Evolutionary conservation across 2,329 filamentous ascomycete species (phyloP), one percentile per base, ranked within the genome.

Genomic region (Calonectria naviculata): DNA sequence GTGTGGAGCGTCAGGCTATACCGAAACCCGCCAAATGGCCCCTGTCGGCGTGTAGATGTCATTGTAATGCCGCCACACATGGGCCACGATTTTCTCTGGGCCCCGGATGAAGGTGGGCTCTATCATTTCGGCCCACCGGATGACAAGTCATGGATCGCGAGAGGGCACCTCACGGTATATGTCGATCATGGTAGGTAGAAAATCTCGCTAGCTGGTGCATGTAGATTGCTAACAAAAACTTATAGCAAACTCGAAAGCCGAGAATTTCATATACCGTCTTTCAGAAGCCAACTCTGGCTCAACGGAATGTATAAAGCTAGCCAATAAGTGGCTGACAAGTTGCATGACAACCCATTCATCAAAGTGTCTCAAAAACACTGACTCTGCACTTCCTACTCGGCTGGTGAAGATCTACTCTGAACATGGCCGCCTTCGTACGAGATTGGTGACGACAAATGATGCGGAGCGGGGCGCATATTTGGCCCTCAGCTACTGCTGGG

Each of bases 401-500:
- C 4, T 58, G 6, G 34, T 58, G 9, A 41, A 21, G 13, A 41
- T 58, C 29, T 31, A 41, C 2, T 19, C 17, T 21, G 6, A 24
- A 19, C n/a, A 58, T 28, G 52, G 52, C 26, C 4, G 10, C 24
- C 19, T 21, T 4, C 6, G 31, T 24, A 21, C 31, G 10, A 34
- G 52, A 17, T n/a, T 56, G 8, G 31, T 56, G 1, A 56, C 52
- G n/a, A 56, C 31, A 24, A 26, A 56, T 21, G 29, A 38, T 10
- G 52, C 15, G 5, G 29, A 56, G 28, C 34, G 52, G 17, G 52
- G 34, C 10, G 34, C 19, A 38, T 56, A 56, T 38, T 13, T 56
- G n/a, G 52, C 52, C 29, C 52, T 56, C 3, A 56, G 52, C 52
- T 58, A 58, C 34, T 58, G 52, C n/a, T 58, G 52, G 52, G 52